Evolutionary conservation across 805 yeast genomes (phyloP).

Genomic region (Cyberlindnera galapagoensis): DNA sequence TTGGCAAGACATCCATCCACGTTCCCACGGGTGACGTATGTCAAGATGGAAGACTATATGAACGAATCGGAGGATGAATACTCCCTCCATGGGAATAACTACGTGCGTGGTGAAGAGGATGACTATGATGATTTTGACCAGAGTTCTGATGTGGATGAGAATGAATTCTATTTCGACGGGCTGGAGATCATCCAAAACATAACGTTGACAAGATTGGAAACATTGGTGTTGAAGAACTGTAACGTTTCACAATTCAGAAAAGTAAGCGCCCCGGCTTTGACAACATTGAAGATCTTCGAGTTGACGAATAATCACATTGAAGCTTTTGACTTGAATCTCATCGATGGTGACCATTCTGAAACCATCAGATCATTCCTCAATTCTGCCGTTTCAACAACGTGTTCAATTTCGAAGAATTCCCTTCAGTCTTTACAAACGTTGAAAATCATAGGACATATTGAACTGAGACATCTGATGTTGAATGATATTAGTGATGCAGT

Average conservation of each 20-base stretch:
- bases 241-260: conserved; percentile 17
- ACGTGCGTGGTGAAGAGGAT: conserved; percentile 14
- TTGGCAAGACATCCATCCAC: conserved; percentile 5
- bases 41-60: conserved; percentile 23
- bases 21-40: conserved; percentile 12
- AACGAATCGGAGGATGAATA: conserved; percentile 22
- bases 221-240: conserved; percentile 17
- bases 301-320: conserved; percentile 20
- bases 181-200: conserved; percentile 20
- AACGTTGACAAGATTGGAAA: conserved; percentile 8
- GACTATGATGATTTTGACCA: conserved; percentile 27
- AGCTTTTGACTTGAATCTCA: conserved; percentile 17
- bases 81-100: conserved; percentile 16
- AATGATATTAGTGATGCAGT: conserved; percentile 3
- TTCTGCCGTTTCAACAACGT: conserved; percentile 10
- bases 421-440: conserved; percentile 3
- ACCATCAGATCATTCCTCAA: conserved; percentile 5
- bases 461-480: conserved; percentile 6
- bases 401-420: conserved; percentile 5
- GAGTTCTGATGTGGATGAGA: conserved; percentile 29
- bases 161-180: conserved; percentile 32
- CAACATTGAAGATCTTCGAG: conserved; percentile 16
- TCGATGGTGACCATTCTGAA: conserved; percentile 8
- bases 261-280: conserved; percentile 11
- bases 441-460: conserved; percentile 11